Base-by-base conservation (phyloP, 805 yeast genomes). In the Brettanomyces nanus region DNA sequence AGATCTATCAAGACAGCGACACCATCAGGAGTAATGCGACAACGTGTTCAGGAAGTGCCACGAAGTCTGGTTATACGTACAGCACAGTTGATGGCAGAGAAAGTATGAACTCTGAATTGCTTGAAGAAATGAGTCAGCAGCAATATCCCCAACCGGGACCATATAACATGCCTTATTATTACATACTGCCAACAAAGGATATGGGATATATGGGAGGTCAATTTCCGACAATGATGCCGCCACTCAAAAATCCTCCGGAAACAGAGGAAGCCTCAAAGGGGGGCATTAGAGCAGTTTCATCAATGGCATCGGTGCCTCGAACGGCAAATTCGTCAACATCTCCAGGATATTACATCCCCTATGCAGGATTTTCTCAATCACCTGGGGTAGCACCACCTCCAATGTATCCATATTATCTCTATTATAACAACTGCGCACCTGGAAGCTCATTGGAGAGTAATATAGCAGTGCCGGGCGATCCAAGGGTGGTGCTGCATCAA, bases 401-500 rank as follows among this genome's bases (percentile, higher is more conserved):
- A 15, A 38, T 51, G 45, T 54, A 51, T 35, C 62, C 62, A 20
- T 52, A 52, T 41, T 57, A 57, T 39, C 46, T 54, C 49, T 58
- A 57, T 34, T 57, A 53, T 33, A 53, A 54, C 36, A 54, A 53
- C 29, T 48, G 40, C 19, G 46, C 56, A 7, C n/a, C n/a, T n/a
- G n/a, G n/a, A n/a, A n/a, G n/a, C n/a, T n/a, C n/a, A n/a, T n/a
- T n/a, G n/a, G n/a, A n/a, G n/a, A n/a, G n/a, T n/a, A n/a, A n/a
- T n/a, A n/a, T n/a, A n/a, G n/a, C n/a, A n/a, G n/a, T n/a, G n/a
- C n/a, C n/a, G n/a, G n/a, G n/a, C n/a, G n/a, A n/a, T n/a, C n/a
- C n/a, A n/a, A n/a, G n/a, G n/a, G n/a, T n/a, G n/a, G n/a, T n/a
- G n/a, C n/a, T n/a, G n/a, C n/a, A n/a, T n/a, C n/a, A n/a, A n/a